Conservation (phyloP, 2,329 filamentous ascomycete species). For the Penicillium verrucosum region DNA sequence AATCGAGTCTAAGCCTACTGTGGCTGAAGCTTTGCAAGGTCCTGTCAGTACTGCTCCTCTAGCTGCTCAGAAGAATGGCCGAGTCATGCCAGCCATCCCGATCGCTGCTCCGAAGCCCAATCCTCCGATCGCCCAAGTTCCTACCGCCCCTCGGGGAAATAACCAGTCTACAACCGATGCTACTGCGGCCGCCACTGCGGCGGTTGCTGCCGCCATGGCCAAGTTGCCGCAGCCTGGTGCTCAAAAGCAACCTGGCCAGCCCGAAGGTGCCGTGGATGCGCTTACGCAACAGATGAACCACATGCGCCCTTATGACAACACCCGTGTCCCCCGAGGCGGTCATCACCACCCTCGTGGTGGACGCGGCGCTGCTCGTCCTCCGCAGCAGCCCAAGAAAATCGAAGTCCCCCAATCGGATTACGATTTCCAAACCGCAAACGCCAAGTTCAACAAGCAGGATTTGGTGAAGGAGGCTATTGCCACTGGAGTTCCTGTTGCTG, state of each 20-base stretch:
- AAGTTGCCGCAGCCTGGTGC: slow-evolving; percentile 44
- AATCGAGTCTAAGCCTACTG: slow-evolving; percentile 39
- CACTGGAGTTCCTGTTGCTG: slow-evolving; percentile 64
- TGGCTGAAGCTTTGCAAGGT: slow-evolving; percentile 36
- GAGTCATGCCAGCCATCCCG: slow-evolving; percentile 48
- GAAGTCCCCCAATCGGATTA: slow-evolving; percentile 90
- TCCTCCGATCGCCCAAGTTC: slow-evolving; percentile 21
- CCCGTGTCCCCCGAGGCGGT: slow-evolving; percentile 38
- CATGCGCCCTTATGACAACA: slow-evolving; percentile 43
- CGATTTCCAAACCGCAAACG: slow-evolving; percentile 82
- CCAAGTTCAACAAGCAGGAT: slow-evolving; percentile 85
- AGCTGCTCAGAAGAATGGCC: slow-evolving; percentile 39
- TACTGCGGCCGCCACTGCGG: slow-evolving; percentile 48
- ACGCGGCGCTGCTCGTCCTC: slow-evolving; percentile 45
- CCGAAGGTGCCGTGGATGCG: slow-evolving; percentile 39
- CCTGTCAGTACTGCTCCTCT: slow-evolving; percentile 22
- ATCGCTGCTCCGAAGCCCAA: slow-evolving; percentile 36
- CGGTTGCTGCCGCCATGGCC: slow-evolving; percentile 52
- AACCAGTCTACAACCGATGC: slow-evolving; percentile 45
- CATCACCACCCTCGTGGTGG: slow-evolving; percentile 46
- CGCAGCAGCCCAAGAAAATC: slow-evolving; percentile 61
- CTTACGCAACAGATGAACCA: slow-evolving; percentile 47
- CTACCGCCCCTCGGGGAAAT: slow-evolving; percentile 23
- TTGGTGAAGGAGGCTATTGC: slow-evolving; percentile 85
- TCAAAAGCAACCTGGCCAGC: slow-evolving; percentile 33